These are phyloP conservation scores for Colletotrichum neosansevieriae DNA, from an alignment of 2,329 filamentous ascomycete genomes.

Conservation along the genomic window DNA sequence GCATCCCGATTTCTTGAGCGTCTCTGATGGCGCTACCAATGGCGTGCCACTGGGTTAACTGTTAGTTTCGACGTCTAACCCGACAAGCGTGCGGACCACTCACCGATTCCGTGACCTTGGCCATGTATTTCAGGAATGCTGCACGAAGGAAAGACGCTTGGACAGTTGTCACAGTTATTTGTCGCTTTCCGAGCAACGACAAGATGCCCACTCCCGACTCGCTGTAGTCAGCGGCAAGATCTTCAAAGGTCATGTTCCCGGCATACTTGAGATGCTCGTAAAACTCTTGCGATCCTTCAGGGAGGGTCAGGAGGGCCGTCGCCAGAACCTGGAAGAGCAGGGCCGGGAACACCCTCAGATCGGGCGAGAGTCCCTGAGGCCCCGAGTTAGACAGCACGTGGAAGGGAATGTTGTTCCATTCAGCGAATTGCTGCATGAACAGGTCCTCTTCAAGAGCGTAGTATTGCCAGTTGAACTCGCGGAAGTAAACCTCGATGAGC, in stretches of 20 bases:
- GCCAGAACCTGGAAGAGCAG: conserved; percentile 71
- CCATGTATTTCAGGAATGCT: conserved; percentile 69
- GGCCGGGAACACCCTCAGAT: conserved; percentile 69
- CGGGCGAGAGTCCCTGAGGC: conserved; percentile 61
- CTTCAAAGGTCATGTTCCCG: conserved; percentile 69
- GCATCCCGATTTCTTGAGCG: conserved; percentile 72
- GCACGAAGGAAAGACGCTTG: conserved; percentile 69
- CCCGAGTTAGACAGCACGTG: conserved; percentile 61
- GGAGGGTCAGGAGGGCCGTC: conserved; percentile 65
- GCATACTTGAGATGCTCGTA: conserved; percentile 71
- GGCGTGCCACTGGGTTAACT: conserved; percentile 61
- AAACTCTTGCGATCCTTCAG: conserved; percentile 58
- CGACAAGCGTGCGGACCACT: conserved; percentile 42
- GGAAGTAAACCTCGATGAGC: conserved; percentile 66
- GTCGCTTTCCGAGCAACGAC: conserved; percentile 66
- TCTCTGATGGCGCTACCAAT: conserved; percentile 69
- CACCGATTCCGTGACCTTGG: conserved; percentile 69
- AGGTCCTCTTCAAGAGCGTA: conserved; percentile 65
- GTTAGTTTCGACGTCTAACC: conserved; percentile 2
- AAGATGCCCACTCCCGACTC: conserved; percentile 67
- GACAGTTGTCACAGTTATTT: conserved; percentile 68
- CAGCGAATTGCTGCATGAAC: conserved; percentile 62
- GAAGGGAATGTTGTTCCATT: conserved; percentile 69
- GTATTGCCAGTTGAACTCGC: conserved; percentile 72
- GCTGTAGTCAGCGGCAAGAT: conserved; percentile 71